phyloP scores from a whole-genome alignment of 495 filamentous ascomycete species.

The Daldinia caldariorum region DNA sequence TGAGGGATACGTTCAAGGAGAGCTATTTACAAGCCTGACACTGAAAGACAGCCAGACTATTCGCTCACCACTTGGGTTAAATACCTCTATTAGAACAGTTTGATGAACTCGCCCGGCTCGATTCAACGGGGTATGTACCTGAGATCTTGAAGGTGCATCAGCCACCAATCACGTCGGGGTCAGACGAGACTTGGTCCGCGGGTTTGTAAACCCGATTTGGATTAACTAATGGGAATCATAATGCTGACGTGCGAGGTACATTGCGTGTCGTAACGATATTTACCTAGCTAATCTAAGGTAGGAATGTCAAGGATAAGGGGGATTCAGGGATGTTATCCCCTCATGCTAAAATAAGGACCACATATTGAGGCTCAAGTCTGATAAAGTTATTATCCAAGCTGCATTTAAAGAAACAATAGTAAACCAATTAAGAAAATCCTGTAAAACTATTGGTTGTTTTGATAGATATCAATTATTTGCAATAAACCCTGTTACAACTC shows the following conservation, averaged over 20 bases:
- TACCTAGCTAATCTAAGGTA: too few relatives aligned
- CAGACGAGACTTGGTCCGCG: constrained; percentile 64
- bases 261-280: too few relatives aligned
- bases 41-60: too few relatives aligned
- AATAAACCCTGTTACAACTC: constrained; percentile 22
- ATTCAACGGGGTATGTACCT: constrained; percentile 53
- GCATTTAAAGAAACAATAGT: background rate
- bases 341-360: background rate
- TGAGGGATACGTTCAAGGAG: too few relatives aligned
- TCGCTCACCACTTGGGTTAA: too few relatives aligned
- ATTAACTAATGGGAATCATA: too few relatives aligned
- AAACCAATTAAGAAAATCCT: background rate
- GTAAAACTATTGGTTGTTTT: background rate
- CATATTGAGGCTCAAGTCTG: constrained; percentile 4
- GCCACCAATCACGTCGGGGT: constrained; percentile 49
- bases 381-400: background rate
- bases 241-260: too few relatives aligned
- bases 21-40: too few relatives aligned
- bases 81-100: too few relatives aligned
- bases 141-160: constrained; percentile 62
- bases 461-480: background rate
- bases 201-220: constrained; percentile 53
- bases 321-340: background rate
- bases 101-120: too few relatives aligned
- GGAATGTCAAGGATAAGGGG: background rate